Conservation (phyloP, 768 basidiomycete genomes). For the Rhodotorula graminis region DNA sequence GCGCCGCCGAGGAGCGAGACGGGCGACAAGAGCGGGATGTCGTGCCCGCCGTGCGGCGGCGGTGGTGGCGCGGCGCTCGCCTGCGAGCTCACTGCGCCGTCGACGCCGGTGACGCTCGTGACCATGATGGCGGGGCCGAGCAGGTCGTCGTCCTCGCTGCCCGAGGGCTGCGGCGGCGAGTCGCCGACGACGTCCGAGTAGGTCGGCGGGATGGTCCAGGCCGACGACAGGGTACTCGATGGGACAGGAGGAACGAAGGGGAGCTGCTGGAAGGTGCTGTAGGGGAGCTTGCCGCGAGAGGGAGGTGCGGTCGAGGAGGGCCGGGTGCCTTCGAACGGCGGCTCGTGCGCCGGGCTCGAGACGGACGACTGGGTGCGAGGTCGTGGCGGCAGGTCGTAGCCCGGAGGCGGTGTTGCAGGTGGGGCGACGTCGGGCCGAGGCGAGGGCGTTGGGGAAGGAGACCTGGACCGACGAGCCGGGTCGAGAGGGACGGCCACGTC, state of each 20-base stretch:
- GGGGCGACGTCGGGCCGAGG: neutral
- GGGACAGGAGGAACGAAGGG: conserved; percentile 80
- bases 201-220: conserved; percentile 85
- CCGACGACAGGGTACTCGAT: conserved; percentile 79
- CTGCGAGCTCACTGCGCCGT: neutral
- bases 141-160: neutral
- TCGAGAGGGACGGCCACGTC: conserved; percentile 53
- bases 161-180: neutral
- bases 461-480: conserved; percentile 48
- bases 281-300: conserved; percentile 45
- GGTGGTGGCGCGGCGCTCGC: neutral
- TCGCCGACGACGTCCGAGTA: conserved; percentile 60
- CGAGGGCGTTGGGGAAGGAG: conserved; percentile 49
- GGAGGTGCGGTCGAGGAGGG: neutral
- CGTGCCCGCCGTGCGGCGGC: neutral
- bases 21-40: conserved; percentile 38
- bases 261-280: conserved; percentile 87
- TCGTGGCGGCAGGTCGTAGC: neutral
- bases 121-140: conserved; percentile 9
- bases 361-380: conserved; percentile 1
- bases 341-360: neutral
- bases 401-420: neutral
- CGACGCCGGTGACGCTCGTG: neutral
- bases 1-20: conserved; percentile 41
- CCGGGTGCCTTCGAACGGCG: neutral